Conservation (phyloP, 139 green algal genomes). For the Auxenochlorella protothecoides region DNA sequence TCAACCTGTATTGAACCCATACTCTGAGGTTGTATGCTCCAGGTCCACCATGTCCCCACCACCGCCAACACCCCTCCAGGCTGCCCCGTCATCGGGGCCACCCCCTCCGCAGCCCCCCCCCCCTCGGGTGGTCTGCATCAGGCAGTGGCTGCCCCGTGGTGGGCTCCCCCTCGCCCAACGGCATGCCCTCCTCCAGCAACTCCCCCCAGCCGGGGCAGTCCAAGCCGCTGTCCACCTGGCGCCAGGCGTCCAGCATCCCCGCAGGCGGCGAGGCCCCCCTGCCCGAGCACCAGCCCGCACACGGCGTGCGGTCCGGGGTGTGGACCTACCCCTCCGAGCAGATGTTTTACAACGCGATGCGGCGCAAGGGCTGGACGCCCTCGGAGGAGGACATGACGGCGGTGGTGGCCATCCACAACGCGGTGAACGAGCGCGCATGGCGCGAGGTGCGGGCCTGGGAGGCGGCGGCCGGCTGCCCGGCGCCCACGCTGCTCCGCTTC, state of each 20-base stretch:
- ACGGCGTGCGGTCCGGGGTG: background rate
- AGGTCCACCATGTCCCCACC: too few species aligned
- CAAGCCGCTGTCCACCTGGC: constrained; percentile 21
- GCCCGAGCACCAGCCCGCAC: background rate
- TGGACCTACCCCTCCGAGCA: constrained; percentile 84
- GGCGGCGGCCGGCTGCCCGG: constrained; percentile 36
- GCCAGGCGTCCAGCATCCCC: constrained; percentile 27
- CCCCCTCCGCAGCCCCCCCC: background rate
- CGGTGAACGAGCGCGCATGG: constrained; percentile 89
- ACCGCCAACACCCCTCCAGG: constrained; percentile 1
- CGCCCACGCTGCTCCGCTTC: constrained; percentile 62
- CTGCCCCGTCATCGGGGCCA: constrained; percentile 17
- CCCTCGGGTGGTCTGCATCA: background rate
- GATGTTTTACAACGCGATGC: constrained; percentile 93
- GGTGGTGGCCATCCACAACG: constrained; percentile 91
- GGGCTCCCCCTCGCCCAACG: constrained; percentile 19
- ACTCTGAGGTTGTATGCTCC: too few species aligned
- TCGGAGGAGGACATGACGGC: constrained; percentile 63
- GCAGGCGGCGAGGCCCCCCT: background rate
- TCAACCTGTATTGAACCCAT: too few species aligned
- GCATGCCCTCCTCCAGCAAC: constrained; percentile 24
- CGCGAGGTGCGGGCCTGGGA: constrained; percentile 75
- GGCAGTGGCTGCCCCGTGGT: constrained; percentile 24
- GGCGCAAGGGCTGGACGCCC: constrained; percentile 79
- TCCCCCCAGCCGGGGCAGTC: constrained; percentile 16